Conservation (phyloP, 2,329 filamentous ascomycete genomes). For the Alternaria longipes region DNA sequence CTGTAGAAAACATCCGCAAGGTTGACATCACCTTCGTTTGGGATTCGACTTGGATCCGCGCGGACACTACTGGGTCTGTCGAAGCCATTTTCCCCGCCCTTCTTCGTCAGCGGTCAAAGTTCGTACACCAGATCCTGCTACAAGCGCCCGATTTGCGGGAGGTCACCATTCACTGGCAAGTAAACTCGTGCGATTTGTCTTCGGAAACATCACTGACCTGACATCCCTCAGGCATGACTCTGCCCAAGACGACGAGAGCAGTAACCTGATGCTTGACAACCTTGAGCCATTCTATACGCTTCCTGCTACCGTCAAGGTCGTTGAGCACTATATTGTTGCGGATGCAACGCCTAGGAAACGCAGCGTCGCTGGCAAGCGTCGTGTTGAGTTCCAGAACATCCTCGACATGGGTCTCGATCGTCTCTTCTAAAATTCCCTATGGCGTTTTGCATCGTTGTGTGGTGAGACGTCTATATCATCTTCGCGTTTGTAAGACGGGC, state of each 20-base stretch:
- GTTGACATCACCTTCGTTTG: slow-evolving; percentile 45
- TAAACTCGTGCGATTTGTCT: neutral
- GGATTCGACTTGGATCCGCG: slow-evolving; percentile 46
- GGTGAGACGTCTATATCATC: neutral
- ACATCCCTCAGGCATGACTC: slow-evolving; percentile 37
- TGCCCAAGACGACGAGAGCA: slow-evolving; percentile 32
- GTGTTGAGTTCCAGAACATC: slow-evolving; percentile 45
- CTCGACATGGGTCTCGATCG: slow-evolving; percentile 27
- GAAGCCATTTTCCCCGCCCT: slow-evolving; percentile 41
- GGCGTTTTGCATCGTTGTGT: neutral
- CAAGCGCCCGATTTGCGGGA: slow-evolving; percentile 38
- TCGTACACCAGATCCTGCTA: slow-evolving; percentile 35
- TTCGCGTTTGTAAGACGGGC: neutral
- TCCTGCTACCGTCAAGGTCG: slow-evolving; percentile 30
- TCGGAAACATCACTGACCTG: neutral
- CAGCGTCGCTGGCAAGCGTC: slow-evolving; percentile 39
- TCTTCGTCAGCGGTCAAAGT: slow-evolving; percentile 35
- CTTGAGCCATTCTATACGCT: slow-evolving; percentile 36
- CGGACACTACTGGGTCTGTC: slow-evolving; percentile 23
- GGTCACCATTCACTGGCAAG: slow-evolving; percentile 38
- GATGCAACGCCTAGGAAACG: slow-evolving; percentile 34
- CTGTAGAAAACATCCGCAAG: slow-evolving; percentile 42
- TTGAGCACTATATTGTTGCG: slow-evolving; percentile 39
- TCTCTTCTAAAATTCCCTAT: slow-evolving; percentile 17
- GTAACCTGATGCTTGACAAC: slow-evolving; percentile 33